Evolutionary conservation across 257 asterid species (phyloP).

Genomic region (Mentha longifolia): DNA sequence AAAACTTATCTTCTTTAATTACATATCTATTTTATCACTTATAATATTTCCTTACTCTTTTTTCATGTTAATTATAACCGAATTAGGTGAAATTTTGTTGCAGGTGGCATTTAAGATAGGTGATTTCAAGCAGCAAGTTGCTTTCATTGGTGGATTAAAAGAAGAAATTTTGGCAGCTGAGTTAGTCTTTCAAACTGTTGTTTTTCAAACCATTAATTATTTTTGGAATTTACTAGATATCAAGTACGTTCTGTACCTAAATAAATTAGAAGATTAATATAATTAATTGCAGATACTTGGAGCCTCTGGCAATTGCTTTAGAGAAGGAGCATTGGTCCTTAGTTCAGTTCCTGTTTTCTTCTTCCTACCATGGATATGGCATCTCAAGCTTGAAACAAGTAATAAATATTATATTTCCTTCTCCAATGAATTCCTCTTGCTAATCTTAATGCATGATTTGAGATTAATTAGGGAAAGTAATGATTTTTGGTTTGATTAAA

Average conservation of each 20-base stretch:
- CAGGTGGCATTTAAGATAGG: constrained; percentile 96
- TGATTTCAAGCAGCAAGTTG: constrained; percentile 80
- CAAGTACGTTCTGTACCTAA: too few relatives aligned
- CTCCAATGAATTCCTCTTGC: neutral
- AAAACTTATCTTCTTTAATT: too few relatives aligned
- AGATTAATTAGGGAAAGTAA: neutral
- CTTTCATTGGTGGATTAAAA: constrained; percentile 84
- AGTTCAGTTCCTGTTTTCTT: constrained; percentile 85
- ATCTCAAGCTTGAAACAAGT: constrained; percentile 93
- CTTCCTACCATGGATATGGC: constrained; percentile 90
- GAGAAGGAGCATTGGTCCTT: constrained; percentile 92
- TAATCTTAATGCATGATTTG: too few relatives aligned
- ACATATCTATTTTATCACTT: too few relatives aligned
- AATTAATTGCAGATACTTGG: constrained; percentile 64
- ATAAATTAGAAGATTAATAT: neutral
- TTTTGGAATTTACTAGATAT: too few relatives aligned
- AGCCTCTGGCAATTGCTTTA: constrained; percentile 85
- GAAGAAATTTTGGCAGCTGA: constrained; percentile 92
- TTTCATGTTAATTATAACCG: too few relatives aligned
- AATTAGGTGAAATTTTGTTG: constrained; percentile 7
- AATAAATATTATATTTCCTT: constrained; percentile 27
- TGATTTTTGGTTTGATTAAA: neutral
- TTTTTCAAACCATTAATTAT: too few relatives aligned
- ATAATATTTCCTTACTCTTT: too few relatives aligned
- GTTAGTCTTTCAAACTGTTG: constrained; percentile 47